Percentiles rank a stretch among this genome's conserved stretches.
phyloP scores from a whole-genome alignment of 139 green algal species.

The Micractinium conductrix region DNA sequence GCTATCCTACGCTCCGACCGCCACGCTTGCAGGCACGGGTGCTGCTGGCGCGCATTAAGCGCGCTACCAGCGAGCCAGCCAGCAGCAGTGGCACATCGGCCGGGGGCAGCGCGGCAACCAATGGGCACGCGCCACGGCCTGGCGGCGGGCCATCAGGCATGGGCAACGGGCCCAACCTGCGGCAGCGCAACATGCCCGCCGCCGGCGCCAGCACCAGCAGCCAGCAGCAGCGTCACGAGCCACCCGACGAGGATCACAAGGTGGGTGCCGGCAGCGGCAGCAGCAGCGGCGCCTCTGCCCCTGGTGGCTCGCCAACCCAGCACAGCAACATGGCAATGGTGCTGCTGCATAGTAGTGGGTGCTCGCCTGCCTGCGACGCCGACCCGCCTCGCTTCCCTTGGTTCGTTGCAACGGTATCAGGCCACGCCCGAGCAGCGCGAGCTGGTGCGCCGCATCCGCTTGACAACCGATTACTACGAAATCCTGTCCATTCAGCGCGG shows the following conservation, averaged over 20 bases:
- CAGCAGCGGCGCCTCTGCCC: no score
- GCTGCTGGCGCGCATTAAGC: background rate
- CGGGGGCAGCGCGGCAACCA: background rate
- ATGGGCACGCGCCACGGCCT: background rate
- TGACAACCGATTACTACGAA: constrained; percentile 58
- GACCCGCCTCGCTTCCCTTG: background rate
- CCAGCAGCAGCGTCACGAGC: background rate
- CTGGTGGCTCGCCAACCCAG: no score
- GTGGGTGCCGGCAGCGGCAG: background rate
- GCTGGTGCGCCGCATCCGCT: constrained; percentile 46
- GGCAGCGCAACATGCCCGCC: constrained; percentile 2
- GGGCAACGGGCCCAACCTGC: constrained; percentile 7
- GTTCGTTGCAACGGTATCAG: background rate
- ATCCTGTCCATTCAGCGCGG: constrained; percentile 43
- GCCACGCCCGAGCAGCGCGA: constrained; percentile 59
- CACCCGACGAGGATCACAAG: constrained; percentile 34
- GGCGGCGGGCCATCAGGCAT: constrained; percentile 13
- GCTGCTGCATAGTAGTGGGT: background rate
- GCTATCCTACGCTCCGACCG: background rate
- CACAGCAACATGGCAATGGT: background rate
- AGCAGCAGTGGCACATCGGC: constrained; percentile 3
- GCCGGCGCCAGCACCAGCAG: background rate
- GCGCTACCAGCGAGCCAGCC: background rate
- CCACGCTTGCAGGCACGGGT: background rate
- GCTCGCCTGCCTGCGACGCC: background rate